Conservation (phyloP, 345 rosid species). For the Balakata baccata region DNA sequence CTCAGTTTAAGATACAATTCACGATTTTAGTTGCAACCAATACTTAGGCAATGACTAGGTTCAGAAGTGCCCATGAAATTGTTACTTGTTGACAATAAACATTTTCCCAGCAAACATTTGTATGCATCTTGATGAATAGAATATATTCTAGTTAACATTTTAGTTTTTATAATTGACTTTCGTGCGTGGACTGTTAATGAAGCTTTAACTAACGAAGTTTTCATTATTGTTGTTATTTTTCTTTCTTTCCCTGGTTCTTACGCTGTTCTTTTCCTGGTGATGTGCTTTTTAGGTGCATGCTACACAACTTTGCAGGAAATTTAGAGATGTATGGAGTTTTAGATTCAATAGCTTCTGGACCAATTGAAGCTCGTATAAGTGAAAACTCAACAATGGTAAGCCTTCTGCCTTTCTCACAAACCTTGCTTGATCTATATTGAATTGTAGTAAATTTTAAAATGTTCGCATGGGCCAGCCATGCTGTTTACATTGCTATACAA, state of each 20-base stretch:
- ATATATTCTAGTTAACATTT: not conserved
- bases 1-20: not conserved
- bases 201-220: not conserved
- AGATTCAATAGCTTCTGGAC: conserved; percentile 66
- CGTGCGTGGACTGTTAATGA: too few relatives aligned
- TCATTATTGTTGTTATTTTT: not conserved
- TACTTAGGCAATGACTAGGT: not conserved
- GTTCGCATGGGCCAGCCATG: not conserved
- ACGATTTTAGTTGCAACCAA: not conserved
- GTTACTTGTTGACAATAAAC: not conserved
- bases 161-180: not conserved
- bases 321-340: conserved; percentile 66
- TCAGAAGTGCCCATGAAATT: not conserved
- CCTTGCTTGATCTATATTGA: conserved; percentile 1
- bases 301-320: conserved; percentile 75
- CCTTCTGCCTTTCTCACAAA: conserved; percentile 7
- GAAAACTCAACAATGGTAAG: conserved; percentile 65
- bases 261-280: conserved; percentile 9
- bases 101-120: not conserved
- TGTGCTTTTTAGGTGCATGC: conserved; percentile 63
- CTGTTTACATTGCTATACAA: too few relatives aligned
- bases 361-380: conserved; percentile 56
- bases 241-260: not conserved
- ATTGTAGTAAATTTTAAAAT: not conserved
- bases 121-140: not conserved